Base-by-base conservation (phyloP, 2,329 filamentous ascomycete genomes). In the Laburnicola sp. region DNA sequence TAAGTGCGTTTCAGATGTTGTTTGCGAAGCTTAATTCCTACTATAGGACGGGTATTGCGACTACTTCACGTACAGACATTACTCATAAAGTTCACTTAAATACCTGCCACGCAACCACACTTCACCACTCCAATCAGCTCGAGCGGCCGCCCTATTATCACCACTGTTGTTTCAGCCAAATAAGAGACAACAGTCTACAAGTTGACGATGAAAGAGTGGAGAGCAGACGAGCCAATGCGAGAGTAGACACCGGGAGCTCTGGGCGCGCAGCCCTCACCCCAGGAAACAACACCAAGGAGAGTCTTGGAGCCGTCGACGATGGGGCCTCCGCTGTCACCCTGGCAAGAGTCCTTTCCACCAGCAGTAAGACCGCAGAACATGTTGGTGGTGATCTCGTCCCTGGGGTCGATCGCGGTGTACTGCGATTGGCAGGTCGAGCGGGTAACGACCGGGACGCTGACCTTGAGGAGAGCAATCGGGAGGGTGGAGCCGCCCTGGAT, bases 271-370 rank as follows among this genome's bases (percentile, higher is more conserved):
- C 65, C 65, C 5, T 62, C 45, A 35, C 62, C 62, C 62, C 62
- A 65, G 10, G 62, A 65, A 46, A 65, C 62, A 21, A 58, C 6
- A 46, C 62, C 62, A 9, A 60, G 30, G 10, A 63, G 53, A 2
- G 44, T 44, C 34, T 50, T 37, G 26, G 51, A 35, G 6, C 45
- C 34, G 53, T 63, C 45, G 46, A 66, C 47, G 11, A 68, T 56
- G 23, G 65, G 64, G 31, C 65, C 65, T 45, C 65, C 65, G 45
- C 49, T 56, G 60, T 68, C 65, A 52, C 65, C 65, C 62, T 68
- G 65, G 65, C 65, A 68, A 31, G 65, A 68, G 59, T 68, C 65
- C 57, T 61, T 64, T 47, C 65, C 65, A 48, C 65, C 65, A 10
- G 47, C 34, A 6, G 58, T 2, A n/a, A 54, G 3, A 32, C 63